Evolutionary conservation across 306 rosid genomes (phyloP).

Genomic region (Vigna unguiculata): DNA sequence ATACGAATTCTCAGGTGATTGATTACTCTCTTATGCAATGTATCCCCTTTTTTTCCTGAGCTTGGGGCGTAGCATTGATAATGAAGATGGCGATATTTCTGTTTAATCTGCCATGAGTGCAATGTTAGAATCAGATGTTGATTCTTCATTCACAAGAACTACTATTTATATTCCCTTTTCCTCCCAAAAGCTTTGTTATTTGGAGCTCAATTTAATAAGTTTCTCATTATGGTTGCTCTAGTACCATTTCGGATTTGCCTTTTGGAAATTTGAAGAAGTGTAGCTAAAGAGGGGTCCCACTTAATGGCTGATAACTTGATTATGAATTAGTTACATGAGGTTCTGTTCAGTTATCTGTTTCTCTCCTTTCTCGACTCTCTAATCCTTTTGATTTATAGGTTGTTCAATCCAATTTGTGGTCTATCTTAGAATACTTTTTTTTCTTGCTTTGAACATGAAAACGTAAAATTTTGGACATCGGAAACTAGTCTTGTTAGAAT

Average conservation of each 20-base stretch:
- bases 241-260: neutral
- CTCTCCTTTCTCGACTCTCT: neutral
- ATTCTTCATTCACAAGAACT: neutral
- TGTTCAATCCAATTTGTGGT: neutral
- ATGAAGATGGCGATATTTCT: constrained; percentile 22
- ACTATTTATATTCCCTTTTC: constrained; percentile 4
- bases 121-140: constrained; percentile 23
- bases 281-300: constrained; percentile 3
- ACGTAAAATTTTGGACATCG: neutral
- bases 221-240: neutral
- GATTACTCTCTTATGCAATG: constrained; percentile 13
- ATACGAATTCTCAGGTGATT: constrained; percentile 72
- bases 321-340: neutral
- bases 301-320: neutral
- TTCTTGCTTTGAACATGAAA: neutral
- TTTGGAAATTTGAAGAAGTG: constrained; percentile 5
- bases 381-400: constrained; percentile 10
- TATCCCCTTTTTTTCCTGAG: constrained; percentile 8
- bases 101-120: neutral
- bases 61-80: neutral
- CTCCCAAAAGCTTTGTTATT: neutral
- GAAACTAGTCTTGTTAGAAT: constrained; percentile 2
- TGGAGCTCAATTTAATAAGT: neutral
- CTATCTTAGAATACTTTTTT: neutral
- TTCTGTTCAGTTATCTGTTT: constrained; percentile 12